A percentile compares a stretch with the other conserved stretches of the same genome.
Conservation (phyloP, 345 rosid genomes). For the Acer saccharum region DNA sequence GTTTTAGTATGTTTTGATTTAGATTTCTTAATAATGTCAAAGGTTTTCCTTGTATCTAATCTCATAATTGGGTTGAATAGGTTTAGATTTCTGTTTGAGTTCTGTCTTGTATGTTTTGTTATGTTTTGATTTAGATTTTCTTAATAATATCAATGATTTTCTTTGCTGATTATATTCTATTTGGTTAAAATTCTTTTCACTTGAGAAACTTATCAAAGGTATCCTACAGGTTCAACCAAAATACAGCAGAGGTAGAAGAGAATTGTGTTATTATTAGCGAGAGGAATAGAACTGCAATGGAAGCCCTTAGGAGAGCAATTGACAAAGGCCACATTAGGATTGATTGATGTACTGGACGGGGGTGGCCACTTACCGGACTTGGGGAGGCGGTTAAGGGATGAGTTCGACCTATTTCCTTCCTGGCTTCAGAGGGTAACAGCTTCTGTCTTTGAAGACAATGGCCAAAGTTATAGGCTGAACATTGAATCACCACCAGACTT, state of each 20-base stretch:
- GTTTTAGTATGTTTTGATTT: too few relatives aligned
- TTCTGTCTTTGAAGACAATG: constrained; percentile 8
- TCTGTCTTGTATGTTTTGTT: too few relatives aligned
- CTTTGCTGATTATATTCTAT: neutral
- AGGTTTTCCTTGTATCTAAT: too few relatives aligned
- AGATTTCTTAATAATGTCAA: too few relatives aligned
- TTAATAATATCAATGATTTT: too few relatives aligned
- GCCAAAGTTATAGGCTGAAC: too few relatives aligned
- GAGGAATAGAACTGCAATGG: constrained; percentile 76
- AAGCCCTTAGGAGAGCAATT: constrained; percentile 63
- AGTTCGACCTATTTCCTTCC: constrained; percentile 68
- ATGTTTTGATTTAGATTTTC: too few relatives aligned
- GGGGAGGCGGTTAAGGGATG: constrained; percentile 76
- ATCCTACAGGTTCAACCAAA: constrained; percentile 68
- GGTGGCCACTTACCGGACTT: constrained; percentile 99
- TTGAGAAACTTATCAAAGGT: constrained; percentile 1
- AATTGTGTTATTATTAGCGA: constrained; percentile 84
- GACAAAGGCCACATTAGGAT: constrained; percentile 71
- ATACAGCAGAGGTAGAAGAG: constrained; percentile 73
- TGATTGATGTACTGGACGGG: constrained; percentile 66
- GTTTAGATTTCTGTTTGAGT: too few relatives aligned
- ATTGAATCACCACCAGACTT: too few relatives aligned
- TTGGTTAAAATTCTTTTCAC: neutral
- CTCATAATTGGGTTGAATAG: too few relatives aligned
- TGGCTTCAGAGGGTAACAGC: constrained; percentile 82